Base-by-base conservation (phyloP, 2,329 filamentous ascomycete species). In the Fonsecaea pugnacius region DNA sequence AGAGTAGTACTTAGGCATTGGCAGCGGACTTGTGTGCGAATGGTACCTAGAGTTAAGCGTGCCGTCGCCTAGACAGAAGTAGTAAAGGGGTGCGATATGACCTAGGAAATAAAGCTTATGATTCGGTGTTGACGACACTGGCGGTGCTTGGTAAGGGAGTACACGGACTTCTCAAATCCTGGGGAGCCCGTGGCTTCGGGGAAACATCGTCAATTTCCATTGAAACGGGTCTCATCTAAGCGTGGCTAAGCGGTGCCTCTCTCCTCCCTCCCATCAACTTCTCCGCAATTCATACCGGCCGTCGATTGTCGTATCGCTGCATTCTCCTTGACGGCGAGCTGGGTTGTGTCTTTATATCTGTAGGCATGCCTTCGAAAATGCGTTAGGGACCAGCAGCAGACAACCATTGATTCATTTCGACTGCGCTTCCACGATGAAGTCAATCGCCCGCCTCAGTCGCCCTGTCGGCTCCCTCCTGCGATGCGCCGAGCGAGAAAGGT, bases 241-340 rank as follows among this genome's bases (percentile, higher is more conserved):
- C 16, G 24, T 36, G 36, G 55, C 21, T 27, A 30, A 30, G 27
- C 27, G 27, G 27, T 43, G 38, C 16, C 16, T 4, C 40, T 18
- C 10, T 27, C 9, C 57, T 24, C 50, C 50, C 57, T 40, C 32
- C 48, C 50, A 53, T 6, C 27, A 51, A 48, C 60, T 63, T 63
- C 60, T 63, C 60, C 60, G 60, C 60, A 58, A 55, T 63, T 63
- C 60, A 9, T 63, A 32, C 60, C 60, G 54, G n/a, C 57, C 32
- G 14, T 59, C 21, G 2, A 38, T 21, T 35, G 40, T 48, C n/a
- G 57, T n/a, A 10, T 52, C 57, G 33, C 46, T 38, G 18, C 43
- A 2, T 27, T 38, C 46, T 40, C 46, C 57, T 27, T 24, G 32
- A 36, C 21, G 16, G 16, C 5, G 8, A 24, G 8, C 27, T 8